Conservation (phyloP, 441 rosid species). For the Isatis lusitanica region DNA sequence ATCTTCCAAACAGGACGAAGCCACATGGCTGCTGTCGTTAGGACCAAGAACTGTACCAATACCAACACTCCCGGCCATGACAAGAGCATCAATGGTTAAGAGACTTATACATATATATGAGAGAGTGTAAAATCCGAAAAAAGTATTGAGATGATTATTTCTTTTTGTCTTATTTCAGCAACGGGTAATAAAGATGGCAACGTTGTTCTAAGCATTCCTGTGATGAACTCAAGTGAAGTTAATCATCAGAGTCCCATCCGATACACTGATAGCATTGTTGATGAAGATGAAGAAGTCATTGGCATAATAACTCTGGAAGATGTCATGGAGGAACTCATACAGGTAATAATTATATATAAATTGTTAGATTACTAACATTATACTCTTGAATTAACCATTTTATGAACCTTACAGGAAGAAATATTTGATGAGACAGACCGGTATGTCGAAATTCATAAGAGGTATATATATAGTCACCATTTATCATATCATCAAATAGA, state of each 20-base stretch:
- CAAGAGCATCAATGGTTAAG: conserved; percentile 30
- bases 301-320: conserved; percentile 91
- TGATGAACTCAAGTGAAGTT: conserved; percentile 23
- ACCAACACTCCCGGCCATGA: conserved; percentile 35
- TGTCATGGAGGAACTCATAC: conserved; percentile 87
- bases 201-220: conserved; percentile 35
- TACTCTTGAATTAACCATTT: background rate
- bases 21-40: conserved; percentile 83
- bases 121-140: background rate
- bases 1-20: conserved; percentile 79
- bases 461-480: no score
- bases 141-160: background rate
- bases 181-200: conserved; percentile 33
- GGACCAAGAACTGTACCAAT: conserved; percentile 36
- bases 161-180: conserved; percentile 30
- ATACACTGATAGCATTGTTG: conserved; percentile 34
- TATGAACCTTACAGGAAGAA: conserved; percentile 58
- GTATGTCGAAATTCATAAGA: conserved; percentile 59
- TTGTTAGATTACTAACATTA: background rate
- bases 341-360: conserved; percentile 37
- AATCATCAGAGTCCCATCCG: conserved; percentile 31
- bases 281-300: conserved; percentile 51
- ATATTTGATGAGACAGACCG: conserved; percentile 82
- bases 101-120: background rate
- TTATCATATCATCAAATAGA: no score